These are phyloP conservation scores for Globisporangium yorkense DNA, from an alignment of 352 stramenopile species.

Conservation along the genomic window DNA sequence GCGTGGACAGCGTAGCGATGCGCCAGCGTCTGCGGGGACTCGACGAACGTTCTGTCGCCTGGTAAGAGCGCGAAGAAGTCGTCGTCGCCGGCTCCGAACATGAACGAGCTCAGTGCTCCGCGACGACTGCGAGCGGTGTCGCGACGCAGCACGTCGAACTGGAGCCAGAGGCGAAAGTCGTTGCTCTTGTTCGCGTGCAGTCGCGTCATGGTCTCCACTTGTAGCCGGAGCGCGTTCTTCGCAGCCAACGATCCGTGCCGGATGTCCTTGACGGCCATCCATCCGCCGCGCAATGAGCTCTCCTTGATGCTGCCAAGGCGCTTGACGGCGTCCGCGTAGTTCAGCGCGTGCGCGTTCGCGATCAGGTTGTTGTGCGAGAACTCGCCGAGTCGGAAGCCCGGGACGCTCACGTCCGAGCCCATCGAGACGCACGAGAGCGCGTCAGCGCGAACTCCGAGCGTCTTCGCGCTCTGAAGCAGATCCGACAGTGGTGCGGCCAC, in stretches of 20 bases:
- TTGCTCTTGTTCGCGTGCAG: slow-evolving; percentile 21
- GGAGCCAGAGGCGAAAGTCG: slow-evolving; percentile 30
- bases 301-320: slow-evolving; percentile 23
- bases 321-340: slow-evolving; percentile 3
- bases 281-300: slow-evolving; percentile 17
- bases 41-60: slow-evolving; percentile 19
- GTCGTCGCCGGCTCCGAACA: not conserved
- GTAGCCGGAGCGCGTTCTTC: slow-evolving; percentile 24
- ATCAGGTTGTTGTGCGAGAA: slow-evolving; percentile 10
- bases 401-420: slow-evolving; percentile 6
- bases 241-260: not conserved
- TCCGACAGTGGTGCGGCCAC: not conserved
- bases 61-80: slow-evolving; percentile 13
- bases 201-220: slow-evolving; percentile 20
- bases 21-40: slow-evolving; percentile 26
- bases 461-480: slow-evolving; percentile 9
- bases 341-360: slow-evolving; percentile 8
- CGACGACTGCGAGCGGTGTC: not conserved
- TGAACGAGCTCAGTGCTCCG: not conserved
- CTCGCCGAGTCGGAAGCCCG: slow-evolving; percentile 8
- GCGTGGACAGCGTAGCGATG: slow-evolving; percentile 18
- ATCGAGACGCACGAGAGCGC: slow-evolving; percentile 12
- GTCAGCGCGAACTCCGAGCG: slow-evolving; percentile 4
- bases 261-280: slow-evolving; percentile 25
- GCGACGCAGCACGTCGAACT: slow-evolving; percentile 12